These are phyloP conservation scores for Eucalyptus rudis DNA, from an alignment of 345 rosid species.

Conservation along the genomic window DNA sequence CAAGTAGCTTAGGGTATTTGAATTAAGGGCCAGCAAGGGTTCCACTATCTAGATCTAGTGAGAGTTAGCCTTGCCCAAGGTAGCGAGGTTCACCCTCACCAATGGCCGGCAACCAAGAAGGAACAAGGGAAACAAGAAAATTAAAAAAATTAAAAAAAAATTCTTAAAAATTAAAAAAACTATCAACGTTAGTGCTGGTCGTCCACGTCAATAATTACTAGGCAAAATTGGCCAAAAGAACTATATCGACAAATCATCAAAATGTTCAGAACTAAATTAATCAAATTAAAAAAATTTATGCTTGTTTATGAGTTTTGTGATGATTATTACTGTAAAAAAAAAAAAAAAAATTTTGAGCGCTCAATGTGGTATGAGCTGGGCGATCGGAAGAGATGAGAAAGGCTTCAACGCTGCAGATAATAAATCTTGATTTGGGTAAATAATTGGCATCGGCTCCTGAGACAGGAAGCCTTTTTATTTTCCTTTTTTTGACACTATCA, in stretches of 20 bases:
- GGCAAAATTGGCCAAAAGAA: accelerated
- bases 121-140: not conserved
- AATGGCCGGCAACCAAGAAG: accelerated
- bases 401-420: not conserved
- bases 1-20: not conserved
- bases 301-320: too few species aligned
- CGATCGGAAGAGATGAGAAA: not conserved
- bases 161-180: too few species aligned
- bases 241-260: accelerated
- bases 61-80: not conserved
- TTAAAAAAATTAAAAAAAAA: too few species aligned
- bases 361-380: not conserved
- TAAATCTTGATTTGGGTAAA: not conserved
- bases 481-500: not conserved
- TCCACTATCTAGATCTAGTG: accelerated
- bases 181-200: accelerated
- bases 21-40: not conserved
- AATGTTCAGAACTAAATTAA: accelerated
- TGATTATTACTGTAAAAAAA: too few species aligned
- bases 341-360: too few species aligned
- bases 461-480: not conserved
- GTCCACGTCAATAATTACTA: accelerated
- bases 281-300: too few species aligned
- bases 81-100: accelerated
- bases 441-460: not conserved